phyloP scores from a whole-genome alignment of 108 stramenopile species.

The Cafeteria roenbergensis region DNA sequence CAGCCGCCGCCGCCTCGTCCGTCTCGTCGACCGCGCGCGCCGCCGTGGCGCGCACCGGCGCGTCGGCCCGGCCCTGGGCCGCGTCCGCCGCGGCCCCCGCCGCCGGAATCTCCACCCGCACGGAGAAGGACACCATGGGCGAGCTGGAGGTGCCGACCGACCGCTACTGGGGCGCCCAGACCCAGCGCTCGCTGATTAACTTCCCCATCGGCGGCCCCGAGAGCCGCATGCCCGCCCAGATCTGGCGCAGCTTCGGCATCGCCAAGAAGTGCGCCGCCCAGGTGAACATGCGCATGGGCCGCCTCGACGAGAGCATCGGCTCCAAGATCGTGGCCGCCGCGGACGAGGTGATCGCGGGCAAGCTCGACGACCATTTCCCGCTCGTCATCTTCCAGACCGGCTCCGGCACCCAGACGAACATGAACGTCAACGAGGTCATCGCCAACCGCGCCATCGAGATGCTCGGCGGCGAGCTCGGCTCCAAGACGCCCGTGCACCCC shows the following conservation, averaged over 20 bases:
- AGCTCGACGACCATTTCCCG: constrained; percentile 85
- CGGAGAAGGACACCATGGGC: constrained; percentile 37
- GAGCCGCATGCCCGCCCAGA: constrained; percentile 76
- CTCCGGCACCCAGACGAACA: constrained; percentile 91
- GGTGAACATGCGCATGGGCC: constrained; percentile 60
- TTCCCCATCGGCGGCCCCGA: constrained; percentile 84
- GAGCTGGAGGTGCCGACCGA: constrained; percentile 36
- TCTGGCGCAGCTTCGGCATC: constrained; percentile 72
- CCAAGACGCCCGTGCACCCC: constrained; percentile 78
- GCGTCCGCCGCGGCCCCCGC: not conserved
- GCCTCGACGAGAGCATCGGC: constrained; percentile 47
- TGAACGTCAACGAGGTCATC: constrained; percentile 97
- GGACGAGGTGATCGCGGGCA: constrained; percentile 71
- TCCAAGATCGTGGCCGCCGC: constrained; percentile 69
- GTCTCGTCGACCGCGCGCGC: not conserved
- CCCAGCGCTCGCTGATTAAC: constrained; percentile 79
- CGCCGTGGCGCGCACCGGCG: not conserved
- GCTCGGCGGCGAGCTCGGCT: constrained; percentile 70
- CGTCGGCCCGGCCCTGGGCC: not conserved
- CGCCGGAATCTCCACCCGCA: constrained; percentile 10
- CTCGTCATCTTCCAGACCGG: constrained; percentile 90
- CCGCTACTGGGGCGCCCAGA: constrained; percentile 60
- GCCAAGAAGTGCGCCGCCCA: constrained; percentile 79
- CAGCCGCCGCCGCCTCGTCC: not conserved
- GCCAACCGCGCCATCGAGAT: constrained; percentile 88